Percentiles rank a stretch among this genome's conserved stretches.
Evolutionary conservation across 495 filamentous ascomycete genomes (phyloP).

Genomic region (Penicillium roqueforti): DNA sequence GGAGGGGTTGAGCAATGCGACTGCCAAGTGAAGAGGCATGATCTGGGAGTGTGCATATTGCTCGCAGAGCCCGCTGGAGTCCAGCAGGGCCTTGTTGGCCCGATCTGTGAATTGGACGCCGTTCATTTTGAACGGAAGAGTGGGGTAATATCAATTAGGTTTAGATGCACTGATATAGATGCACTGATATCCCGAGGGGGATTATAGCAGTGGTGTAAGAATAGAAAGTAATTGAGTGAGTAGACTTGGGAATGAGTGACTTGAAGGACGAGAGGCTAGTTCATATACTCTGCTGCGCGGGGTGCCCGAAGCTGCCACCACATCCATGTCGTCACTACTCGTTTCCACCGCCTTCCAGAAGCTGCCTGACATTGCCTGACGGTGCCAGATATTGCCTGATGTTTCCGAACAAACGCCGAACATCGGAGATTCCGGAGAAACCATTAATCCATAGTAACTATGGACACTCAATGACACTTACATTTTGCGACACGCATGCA

Average conservation of each 20-base stretch:
- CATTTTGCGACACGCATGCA: background rate
- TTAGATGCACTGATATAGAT: too few species aligned
- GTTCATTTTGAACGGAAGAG: conserved; percentile 36
- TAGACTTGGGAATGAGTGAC: background rate
- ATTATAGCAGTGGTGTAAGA: background rate
- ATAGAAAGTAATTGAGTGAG: conserved; percentile 6
- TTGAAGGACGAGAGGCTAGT: conserved; percentile 10
- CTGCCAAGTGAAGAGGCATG: conserved; percentile 80
- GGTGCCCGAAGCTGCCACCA: conserved; percentile 21
- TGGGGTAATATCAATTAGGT: conserved; percentile 8
- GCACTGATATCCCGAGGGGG: background rate
- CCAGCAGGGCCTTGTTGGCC: conserved; percentile 80
- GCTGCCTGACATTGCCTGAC: conserved; percentile 11
- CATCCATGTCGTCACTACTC: conserved; percentile 31
- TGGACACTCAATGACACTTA: background rate
- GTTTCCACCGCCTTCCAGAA: conserved; percentile 46
- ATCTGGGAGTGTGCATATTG: conserved; percentile 89
- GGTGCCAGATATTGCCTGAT: background rate
- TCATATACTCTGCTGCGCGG: conserved; percentile 25
- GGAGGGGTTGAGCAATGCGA: conserved; percentile 80
- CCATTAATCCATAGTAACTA: background rate
- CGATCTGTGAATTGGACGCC: conserved; percentile 79
- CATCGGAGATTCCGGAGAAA: background rate
- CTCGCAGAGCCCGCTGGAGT: conserved; percentile 76
- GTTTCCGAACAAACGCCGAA: too few species aligned